A percentile compares a stretch with the other conserved stretches of the same genome.
Conservation (phyloP, 169 alveolate species). For the Plasmodium billcollinsi region DNA sequence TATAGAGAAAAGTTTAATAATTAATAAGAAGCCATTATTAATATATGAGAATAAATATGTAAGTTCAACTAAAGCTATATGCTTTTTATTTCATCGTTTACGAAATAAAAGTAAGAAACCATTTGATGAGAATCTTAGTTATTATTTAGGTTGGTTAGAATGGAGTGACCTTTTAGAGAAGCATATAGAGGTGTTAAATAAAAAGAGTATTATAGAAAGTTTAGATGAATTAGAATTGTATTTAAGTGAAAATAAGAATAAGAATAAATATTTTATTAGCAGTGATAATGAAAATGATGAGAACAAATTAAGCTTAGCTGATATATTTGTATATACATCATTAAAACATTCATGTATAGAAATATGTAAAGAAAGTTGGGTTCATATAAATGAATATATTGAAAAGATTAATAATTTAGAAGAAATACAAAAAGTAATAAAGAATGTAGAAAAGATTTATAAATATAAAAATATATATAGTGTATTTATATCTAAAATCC, state of each 20-base stretch:
- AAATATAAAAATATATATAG: conserved; percentile 54
- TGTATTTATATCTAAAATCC: conserved; percentile 54
- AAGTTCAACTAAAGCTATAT: conserved; percentile 70
- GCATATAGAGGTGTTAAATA: conserved; percentile 30
- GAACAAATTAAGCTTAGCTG: conserved; percentile 28
- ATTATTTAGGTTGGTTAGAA: conserved; percentile 68
- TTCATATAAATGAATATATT: conserved; percentile 29
- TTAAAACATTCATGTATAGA: conserved; percentile 35
- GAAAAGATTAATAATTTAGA: conserved; percentile 44
- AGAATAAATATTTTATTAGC: conserved; percentile 32
- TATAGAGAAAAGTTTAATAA: conserved; percentile 24
- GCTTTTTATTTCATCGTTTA: conserved; percentile 74
- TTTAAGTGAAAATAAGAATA: conserved; percentile 23
- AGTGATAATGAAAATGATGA: background rate
- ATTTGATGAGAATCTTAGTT: conserved; percentile 25
- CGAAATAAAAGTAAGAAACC: conserved; percentile 27
- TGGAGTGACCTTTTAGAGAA: conserved; percentile 72
- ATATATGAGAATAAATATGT: conserved; percentile 43
- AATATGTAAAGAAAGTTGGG: conserved; percentile 71
- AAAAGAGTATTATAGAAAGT: conserved; percentile 57
- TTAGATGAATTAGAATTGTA: conserved; percentile 61
- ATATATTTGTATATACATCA: conserved; percentile 55
- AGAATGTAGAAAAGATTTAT: conserved; percentile 29
- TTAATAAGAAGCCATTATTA: conserved; percentile 49
- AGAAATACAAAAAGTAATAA: conserved; percentile 47